Base-by-base conservation (phyloP, 768 basidiomycete genomes). In the Boletellus emodensis region DNA sequence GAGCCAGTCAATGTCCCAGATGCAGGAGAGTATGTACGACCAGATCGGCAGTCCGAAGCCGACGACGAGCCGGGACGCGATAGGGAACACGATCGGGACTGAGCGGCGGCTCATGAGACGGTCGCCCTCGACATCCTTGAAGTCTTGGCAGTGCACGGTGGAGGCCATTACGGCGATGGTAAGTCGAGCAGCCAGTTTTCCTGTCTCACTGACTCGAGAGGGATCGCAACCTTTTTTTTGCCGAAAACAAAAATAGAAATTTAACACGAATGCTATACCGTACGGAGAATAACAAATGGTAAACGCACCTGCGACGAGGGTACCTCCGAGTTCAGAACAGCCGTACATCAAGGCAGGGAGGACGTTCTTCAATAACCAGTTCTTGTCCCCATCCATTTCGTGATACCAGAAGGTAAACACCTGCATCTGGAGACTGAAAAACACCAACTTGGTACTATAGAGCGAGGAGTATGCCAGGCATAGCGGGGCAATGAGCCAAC, bases 61-160 rank as follows among this genome's bases (percentile, higher is more conserved):
- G 24, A 69, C 66, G 2, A 62, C 67, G 26, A 66, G 43, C 3
- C 75, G 64, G 0, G 74, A 70, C 0, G 61, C 28, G 17, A 62
- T 49, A 1, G 78, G 77, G 30, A 71, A 69, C 26, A 68, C 64
- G 43, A 79, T 74, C 1, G 77, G 78, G 18, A 79, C 55, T 0
- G 77, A 79, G 4, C 62, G 20, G 4, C 77, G 67, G 1, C 73
- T 73, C 0, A 62, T 61, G 12, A 64, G 45, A 5, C 58, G 55
- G 45, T 78, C 78, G 0, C 78, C 78, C 12, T 65, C 62, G 11
- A 70, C 57, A 45, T 79, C 77, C 18, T 72, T 66, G 48, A 75
- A 79, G 51, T 79, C 78, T 58, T 78, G 75, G 1, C 74, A 71
- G n/a, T 78, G 76, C 12, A 77, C 71, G 3, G 77, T 79, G 1